phyloP scores from a whole-genome alignment of 179 eudicot species.

The Carnegiea gigantea region DNA sequence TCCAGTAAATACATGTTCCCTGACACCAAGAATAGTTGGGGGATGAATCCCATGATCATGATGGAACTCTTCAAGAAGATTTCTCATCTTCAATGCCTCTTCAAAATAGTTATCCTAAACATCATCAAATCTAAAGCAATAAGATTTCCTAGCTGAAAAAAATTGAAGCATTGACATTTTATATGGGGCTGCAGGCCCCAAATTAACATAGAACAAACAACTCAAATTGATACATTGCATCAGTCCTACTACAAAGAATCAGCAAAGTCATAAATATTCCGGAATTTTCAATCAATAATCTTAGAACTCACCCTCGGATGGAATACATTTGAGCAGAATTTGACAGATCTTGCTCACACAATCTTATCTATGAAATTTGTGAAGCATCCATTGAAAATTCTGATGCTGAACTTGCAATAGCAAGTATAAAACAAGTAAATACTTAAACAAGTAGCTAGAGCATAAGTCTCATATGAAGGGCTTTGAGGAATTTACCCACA shows the following conservation, averaged over 20 bases:
- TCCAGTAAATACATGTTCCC: slow-evolving; percentile 99
- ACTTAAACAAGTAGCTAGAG: too few relatives aligned
- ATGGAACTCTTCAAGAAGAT: slow-evolving; percentile 93
- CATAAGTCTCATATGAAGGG: too few relatives aligned
- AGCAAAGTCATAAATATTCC: too few relatives aligned
- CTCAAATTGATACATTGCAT: not conserved
- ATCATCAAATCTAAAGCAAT: slow-evolving; percentile 13
- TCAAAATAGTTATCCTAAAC: slow-evolving; percentile 94
- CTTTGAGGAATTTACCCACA: too few relatives aligned
- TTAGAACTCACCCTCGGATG: too few relatives aligned
- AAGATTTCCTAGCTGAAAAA: not conserved
- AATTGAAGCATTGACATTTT: not conserved
- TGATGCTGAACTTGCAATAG: too few relatives aligned
- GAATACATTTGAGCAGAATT: too few relatives aligned
- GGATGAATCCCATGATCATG: slow-evolving; percentile 77
- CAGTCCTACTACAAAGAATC: not conserved
- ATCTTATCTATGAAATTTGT: too few relatives aligned
- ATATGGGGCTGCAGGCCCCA: not conserved
- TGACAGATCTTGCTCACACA: too few relatives aligned
- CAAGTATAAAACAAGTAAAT: too few relatives aligned
- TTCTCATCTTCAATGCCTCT: slow-evolving; percentile 99
- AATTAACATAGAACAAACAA: not conserved
- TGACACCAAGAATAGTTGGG: slow-evolving; percentile 92
- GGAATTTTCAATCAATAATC: too few relatives aligned
- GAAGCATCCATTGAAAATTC: too few relatives aligned